phyloP scores from a whole-genome alignment of 2,329 filamentous ascomycete genomes.

The Clarireedia monteithiana region DNA sequence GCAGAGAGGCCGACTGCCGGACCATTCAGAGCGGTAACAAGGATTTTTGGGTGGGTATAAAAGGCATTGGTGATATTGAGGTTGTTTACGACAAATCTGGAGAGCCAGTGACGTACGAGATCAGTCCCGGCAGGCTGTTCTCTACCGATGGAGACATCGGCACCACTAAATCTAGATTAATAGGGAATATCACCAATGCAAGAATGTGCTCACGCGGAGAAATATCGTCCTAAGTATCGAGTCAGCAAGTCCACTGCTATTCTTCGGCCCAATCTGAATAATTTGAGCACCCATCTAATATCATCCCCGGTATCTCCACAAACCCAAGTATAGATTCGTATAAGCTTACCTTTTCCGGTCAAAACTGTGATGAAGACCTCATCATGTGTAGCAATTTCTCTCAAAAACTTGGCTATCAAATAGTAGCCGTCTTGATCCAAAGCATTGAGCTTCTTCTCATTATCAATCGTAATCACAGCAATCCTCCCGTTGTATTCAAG shows the following conservation, averaged over 20 bases:
- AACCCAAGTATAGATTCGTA: neutral
- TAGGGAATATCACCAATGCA: neutral
- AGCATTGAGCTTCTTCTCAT: constrained; percentile 81
- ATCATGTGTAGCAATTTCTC: constrained; percentile 69
- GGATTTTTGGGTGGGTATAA: constrained; percentile 89
- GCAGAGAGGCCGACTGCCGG: constrained; percentile 84
- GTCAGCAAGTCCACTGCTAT: constrained; percentile 2
- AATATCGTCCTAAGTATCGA: constrained; percentile 42
- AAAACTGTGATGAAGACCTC: constrained; percentile 81
- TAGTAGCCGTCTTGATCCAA: constrained; percentile 68
- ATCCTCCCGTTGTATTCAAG: constrained; percentile 60
- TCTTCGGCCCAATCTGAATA: too few species aligned
- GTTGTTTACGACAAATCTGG: constrained; percentile 74
- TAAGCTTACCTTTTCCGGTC: constrained; percentile 59
- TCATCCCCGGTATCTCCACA: too few species aligned
- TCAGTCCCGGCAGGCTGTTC: constrained; percentile 33
- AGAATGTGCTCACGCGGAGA: constrained; percentile 65
- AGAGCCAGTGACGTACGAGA: constrained; percentile 49
- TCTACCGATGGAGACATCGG: constrained; percentile 59
- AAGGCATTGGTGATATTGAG: constrained; percentile 85
- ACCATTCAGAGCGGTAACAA: constrained; percentile 85
- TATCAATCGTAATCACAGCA: constrained; percentile 81
- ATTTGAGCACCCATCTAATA: too few species aligned
- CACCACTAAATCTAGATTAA: constrained; percentile 49
- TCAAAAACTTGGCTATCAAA: constrained; percentile 62